Conservation (phyloP, 768 basidiomycete genomes). For the Lentinula guzmanii region DNA sequence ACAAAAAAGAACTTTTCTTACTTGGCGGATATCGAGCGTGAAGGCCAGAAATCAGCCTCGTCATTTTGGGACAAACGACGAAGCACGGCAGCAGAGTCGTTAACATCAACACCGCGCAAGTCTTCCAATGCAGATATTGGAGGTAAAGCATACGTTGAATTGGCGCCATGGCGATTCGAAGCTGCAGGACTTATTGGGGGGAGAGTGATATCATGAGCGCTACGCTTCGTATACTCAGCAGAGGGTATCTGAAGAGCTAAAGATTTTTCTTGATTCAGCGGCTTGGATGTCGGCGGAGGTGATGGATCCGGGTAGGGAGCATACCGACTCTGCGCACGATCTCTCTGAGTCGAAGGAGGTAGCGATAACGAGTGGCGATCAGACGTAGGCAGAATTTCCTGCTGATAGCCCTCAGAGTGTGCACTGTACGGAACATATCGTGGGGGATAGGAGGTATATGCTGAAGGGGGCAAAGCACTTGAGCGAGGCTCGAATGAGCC, state of each 20-base stretch:
- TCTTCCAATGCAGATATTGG: slow-evolving; percentile 69
- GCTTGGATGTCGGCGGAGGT: not conserved
- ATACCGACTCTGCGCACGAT: not conserved
- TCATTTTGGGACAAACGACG: slow-evolving; percentile 57
- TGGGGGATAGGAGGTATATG: slow-evolving; percentile 1
- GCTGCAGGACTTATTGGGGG: slow-evolving; percentile 8
- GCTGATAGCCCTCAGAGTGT: not conserved
- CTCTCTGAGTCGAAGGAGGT: not conserved
- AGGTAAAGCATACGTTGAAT: slow-evolving; percentile 46
- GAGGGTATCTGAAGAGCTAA: not conserved
- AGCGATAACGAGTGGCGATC: not conserved
- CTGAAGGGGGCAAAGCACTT: not conserved
- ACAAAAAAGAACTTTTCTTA: not conserved
- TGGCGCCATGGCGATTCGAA: not conserved
- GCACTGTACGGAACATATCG: not conserved
- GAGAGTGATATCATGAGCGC: not conserved
- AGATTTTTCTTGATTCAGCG: not conserved
- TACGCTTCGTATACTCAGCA: not conserved
- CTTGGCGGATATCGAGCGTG: slow-evolving; percentile 9
- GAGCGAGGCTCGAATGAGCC: not conserved
- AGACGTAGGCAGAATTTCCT: not conserved
- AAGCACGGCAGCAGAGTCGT: slow-evolving; percentile 63
- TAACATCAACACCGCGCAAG: slow-evolving; percentile 41
- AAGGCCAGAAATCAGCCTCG: slow-evolving; percentile 17
- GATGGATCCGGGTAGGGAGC: slow-evolving; percentile 1